Base-by-base conservation (phyloP, 2,329 filamentous ascomycete species). In the Penicillium sp. region DNA sequence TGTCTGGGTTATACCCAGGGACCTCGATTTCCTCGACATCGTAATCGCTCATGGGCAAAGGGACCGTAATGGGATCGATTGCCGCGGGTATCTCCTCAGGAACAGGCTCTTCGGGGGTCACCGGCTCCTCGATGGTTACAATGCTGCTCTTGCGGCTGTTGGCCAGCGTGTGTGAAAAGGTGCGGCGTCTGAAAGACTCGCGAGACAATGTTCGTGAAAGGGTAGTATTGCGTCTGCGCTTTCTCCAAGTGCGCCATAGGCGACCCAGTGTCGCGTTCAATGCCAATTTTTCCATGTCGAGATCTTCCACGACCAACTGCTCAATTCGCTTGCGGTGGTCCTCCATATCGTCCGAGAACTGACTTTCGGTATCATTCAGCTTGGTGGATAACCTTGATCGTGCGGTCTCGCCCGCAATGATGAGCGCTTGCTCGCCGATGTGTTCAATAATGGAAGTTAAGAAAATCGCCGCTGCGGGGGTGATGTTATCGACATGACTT, bases 181-280 rank as follows among this genome's bases (percentile, higher is more conserved):
- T 64, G 55, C 72, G 68, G 52, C 70, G 71, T 19, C 68, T 61
- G 43, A 76, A 69, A 3, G 76, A 79, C 56, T 78, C 75, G 57
- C 71, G 69, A 22, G 71, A 75, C 51, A 80, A 66, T 27, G 78
- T 75, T 14, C 75, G 73, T 13, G 75, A 73, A 41, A 78, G 69
- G 51, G 60, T 68, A 16, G 69, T 69, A 4, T 65, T 58, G 45
- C 71, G 69, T 53, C 72, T 67, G 52, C 89, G 86, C 78, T 96
- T 96, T 77, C 95, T 91, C 95, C 95, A 99, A 26, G 90, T 90
- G 66, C 95, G 86, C 95, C 95, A 99, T 44, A 98, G 80, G 48
- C 93, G 84, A 21, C 95, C 95, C 1, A 99, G 79, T 2, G 91
- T 93, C 56, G 92, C 85, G 70, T 96, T 96, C 58, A 98, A 81